phyloP scores from a whole-genome alignment of 352 stramenopile genomes.

The Globisporangium echinulatum region DNA sequence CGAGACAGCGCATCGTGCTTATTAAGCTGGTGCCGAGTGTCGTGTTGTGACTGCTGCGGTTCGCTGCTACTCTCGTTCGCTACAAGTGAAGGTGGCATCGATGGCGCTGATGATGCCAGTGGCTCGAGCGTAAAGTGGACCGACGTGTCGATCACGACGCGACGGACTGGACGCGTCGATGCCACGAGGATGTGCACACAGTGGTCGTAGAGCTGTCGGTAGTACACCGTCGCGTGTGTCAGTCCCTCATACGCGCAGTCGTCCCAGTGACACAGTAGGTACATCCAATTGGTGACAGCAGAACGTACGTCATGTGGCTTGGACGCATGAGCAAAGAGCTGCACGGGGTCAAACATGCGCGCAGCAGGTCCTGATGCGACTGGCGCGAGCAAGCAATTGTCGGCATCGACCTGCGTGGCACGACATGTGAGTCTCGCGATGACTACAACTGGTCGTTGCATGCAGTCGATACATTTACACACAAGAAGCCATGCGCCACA shows the following conservation, averaged over 20 bases:
- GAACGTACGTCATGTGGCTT: slow-evolving; percentile 37
- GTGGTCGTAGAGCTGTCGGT: slow-evolving; percentile 40
- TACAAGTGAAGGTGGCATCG: neutral
- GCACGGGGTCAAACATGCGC: slow-evolving; percentile 33
- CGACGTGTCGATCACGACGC: slow-evolving; percentile 47
- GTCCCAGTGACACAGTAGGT: too few relatives aligned
- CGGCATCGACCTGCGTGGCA: slow-evolving; percentile 22
- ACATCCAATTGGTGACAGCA: too few relatives aligned
- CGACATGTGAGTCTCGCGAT: neutral
- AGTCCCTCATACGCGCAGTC: too few relatives aligned
- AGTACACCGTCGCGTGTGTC: neutral
- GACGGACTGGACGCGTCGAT: slow-evolving; percentile 27
- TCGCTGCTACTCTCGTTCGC: too few relatives aligned
- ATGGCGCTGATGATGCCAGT: neutral
- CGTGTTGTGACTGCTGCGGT: neutral
- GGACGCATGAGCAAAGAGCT: slow-evolving; percentile 33
- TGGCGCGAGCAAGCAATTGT: slow-evolving; percentile 30
- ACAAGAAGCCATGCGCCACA: neutral
- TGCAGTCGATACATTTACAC: too few relatives aligned
- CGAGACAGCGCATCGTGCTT: neutral
- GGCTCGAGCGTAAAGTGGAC: slow-evolving; percentile 32
- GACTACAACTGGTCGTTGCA: neutral
- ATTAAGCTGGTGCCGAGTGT: neutral
- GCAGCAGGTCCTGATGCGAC: slow-evolving; percentile 1
- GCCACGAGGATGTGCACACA: slow-evolving; percentile 38